phyloP scores from a whole-genome alignment of 371 early-diverging fungal species.

The Aphelidium insulamus region DNA sequence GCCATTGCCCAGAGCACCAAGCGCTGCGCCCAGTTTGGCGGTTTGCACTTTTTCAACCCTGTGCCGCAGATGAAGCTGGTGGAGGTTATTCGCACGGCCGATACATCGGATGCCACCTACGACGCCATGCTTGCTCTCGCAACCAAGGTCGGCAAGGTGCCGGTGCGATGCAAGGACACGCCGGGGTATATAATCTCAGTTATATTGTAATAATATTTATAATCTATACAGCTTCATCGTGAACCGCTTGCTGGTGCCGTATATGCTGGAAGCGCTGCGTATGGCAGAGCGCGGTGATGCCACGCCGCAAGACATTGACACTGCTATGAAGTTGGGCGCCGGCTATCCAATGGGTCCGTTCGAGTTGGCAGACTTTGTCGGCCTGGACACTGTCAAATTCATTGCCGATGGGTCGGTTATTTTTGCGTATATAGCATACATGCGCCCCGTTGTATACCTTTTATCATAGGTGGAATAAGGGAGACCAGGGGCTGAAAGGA shows the following conservation, averaged over 20 bases:
- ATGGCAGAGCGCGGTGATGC: constrained; percentile 81
- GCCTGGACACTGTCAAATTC: constrained; percentile 83
- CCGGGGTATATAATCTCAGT: constrained; percentile 42
- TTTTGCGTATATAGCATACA: constrained; percentile 1
- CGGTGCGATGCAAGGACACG: constrained; percentile 87
- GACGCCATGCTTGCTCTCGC: constrained; percentile 34
- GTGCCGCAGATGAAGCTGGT: constrained; percentile 94
- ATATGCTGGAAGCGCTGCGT: constrained; percentile 80
- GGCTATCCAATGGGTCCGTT: constrained; percentile 97
- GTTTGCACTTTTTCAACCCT: constrained; percentile 91
- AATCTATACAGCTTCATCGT: constrained; percentile 57
- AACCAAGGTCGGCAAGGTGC: constrained; percentile 52
- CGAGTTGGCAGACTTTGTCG: constrained; percentile 82
- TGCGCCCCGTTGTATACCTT: not conserved
- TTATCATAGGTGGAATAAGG: constrained; percentile 57
- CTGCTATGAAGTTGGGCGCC: constrained; percentile 92
- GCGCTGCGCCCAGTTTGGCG: constrained; percentile 42
- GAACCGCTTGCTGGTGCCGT: constrained; percentile 86
- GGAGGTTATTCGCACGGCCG: constrained; percentile 58
- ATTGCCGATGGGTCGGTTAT: constrained; percentile 70
- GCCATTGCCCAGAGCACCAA: constrained; percentile 48
- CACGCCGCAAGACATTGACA: constrained; percentile 65
- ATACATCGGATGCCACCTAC: constrained; percentile 33
- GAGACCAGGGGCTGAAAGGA: constrained; percentile 36
- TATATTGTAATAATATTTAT: not conserved